These are phyloP conservation scores for Ceratobasidium sp. DNA, from an alignment of 1,284 basidiomycete genomes.

Conservation along the genomic window DNA sequence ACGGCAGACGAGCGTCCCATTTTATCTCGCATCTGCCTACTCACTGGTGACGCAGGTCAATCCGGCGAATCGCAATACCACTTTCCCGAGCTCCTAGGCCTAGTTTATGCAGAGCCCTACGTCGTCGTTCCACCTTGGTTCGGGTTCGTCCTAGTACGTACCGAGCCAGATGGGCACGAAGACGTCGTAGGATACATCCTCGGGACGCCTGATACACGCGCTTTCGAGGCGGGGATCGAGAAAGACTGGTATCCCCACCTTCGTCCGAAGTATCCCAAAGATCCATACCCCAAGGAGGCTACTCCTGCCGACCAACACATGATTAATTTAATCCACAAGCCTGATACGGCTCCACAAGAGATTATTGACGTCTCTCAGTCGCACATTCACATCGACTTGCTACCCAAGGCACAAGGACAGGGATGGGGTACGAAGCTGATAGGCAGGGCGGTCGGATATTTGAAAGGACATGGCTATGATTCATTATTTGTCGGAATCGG, in stretches of 20 bases:
- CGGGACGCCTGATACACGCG: constrained; percentile 64
- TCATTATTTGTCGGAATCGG: constrained; percentile 28
- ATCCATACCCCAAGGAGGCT: constrained; percentile 31
- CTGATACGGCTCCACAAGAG: constrained; percentile 48
- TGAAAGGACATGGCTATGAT: constrained; percentile 45
- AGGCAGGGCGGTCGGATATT: constrained; percentile 56
- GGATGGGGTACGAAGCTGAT: constrained; percentile 71
- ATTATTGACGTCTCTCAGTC: constrained; percentile 59
- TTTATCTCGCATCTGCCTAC: constrained; percentile 71
- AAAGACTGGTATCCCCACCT: constrained; percentile 66
- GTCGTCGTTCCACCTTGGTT: constrained; percentile 66
- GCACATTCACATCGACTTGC: constrained; percentile 70
- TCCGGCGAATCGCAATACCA: constrained; percentile 68
- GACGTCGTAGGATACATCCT: constrained; percentile 63
- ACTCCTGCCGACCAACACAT: constrained; percentile 48
- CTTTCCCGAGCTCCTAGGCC: constrained; percentile 66
- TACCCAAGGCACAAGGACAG: constrained; percentile 62
- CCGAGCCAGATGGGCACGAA: constrained; percentile 38
- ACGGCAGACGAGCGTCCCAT: constrained; percentile 60
- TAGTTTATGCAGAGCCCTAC: constrained; percentile 75
- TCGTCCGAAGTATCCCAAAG: constrained; percentile 57
- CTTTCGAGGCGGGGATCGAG: constrained; percentile 59
- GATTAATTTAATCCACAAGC: constrained; percentile 51
- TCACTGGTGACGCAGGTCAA: constrained; percentile 71
- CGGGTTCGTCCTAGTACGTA: constrained; percentile 65